These are phyloP conservation scores for Fraxinus excelsior DNA, from an alignment of 257 asterid species.

Conservation along the genomic window DNA sequence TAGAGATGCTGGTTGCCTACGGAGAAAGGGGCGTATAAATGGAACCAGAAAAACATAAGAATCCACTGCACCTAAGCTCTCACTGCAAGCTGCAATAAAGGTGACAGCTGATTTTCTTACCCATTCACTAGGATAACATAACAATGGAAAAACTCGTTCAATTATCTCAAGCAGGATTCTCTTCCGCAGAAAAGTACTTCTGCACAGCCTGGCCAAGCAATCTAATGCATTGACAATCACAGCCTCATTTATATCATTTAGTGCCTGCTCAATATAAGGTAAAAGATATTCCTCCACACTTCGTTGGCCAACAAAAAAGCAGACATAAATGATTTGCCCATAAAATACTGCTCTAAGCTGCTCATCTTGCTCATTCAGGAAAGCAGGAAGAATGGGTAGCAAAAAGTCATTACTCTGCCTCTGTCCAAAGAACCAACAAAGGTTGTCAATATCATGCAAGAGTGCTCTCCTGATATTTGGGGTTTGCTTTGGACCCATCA, in stretches of 20 bases:
- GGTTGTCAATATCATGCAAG: conserved; percentile 91
- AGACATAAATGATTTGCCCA: conserved; percentile 83
- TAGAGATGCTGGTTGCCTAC: conserved; percentile 91
- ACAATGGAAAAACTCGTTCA: conserved; percentile 81
- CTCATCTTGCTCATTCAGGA: conserved; percentile 94
- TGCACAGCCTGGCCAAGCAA: conserved; percentile 90
- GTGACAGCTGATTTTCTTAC: conserved; percentile 78
- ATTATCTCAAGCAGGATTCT: conserved; percentile 87
- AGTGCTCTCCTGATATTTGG: conserved; percentile 99
- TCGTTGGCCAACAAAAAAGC: conserved; percentile 91
- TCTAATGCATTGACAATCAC: conserved; percentile 92
- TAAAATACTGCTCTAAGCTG: conserved; percentile 97
- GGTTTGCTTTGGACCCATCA: conserved; percentile 98
- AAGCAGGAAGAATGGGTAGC: conserved; percentile 98
- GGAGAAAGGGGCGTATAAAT: conserved; percentile 79
- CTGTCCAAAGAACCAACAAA: conserved; percentile 99
- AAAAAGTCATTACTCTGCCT: conserved; percentile 96
- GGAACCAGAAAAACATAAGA: conserved; percentile 96
- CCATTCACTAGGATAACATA: conserved; percentile 94
- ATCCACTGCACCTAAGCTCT: conserved; percentile 92
- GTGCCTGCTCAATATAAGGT: conserved; percentile 97
- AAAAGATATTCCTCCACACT: conserved; percentile 98
- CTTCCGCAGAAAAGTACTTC: conserved; percentile 80
- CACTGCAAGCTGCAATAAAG: conserved; percentile 90
- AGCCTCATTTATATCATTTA: conserved; percentile 77